phyloP scores from a whole-genome alignment of 202 grass and related monocot genomes.

The Miscanthus sacchariflorus region DNA sequence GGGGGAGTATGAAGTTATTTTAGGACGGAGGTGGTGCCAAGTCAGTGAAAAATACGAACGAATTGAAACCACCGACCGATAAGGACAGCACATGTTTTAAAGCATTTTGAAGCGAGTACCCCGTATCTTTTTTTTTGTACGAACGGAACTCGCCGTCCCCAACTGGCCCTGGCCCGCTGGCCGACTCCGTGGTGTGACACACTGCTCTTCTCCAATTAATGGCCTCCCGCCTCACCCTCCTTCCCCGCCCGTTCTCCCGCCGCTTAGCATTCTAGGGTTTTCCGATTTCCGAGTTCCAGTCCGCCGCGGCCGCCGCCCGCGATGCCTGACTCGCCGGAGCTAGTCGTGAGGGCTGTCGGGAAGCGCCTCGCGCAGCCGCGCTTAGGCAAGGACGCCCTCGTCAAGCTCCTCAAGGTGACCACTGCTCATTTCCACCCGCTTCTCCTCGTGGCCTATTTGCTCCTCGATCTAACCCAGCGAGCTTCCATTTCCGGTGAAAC shows the following conservation, averaged over 20 bases:
- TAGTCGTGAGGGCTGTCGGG: conserved; percentile 67
- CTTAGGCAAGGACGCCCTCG: conserved; percentile 82
- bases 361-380: conserved; percentile 76
- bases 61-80: no score
- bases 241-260: conserved; percentile 16
- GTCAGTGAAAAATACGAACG: no score
- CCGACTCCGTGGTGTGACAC: conserved; percentile 22
- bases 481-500: conserved; percentile 9
- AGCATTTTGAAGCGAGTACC: not conserved
- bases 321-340: conserved; percentile 62
- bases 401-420: conserved; percentile 92
- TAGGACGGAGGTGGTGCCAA: no score
- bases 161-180: conserved; percentile 2
- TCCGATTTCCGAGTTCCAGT: conserved; percentile 29
- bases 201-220: conserved; percentile 36
- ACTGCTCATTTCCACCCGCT: not conserved
- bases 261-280: conserved; percentile 57
- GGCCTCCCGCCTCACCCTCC: conserved; percentile 43
- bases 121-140: not conserved
- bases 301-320: conserved; percentile 20
- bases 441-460: not conserved
- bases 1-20: no score
- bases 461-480: not conserved
- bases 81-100: not conserved
- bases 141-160: conserved; percentile 42